Percentiles rank a stretch among this genome's conserved stretches.
Conservation (phyloP, 345 rosid species). For the Corchorus capsularis region DNA sequence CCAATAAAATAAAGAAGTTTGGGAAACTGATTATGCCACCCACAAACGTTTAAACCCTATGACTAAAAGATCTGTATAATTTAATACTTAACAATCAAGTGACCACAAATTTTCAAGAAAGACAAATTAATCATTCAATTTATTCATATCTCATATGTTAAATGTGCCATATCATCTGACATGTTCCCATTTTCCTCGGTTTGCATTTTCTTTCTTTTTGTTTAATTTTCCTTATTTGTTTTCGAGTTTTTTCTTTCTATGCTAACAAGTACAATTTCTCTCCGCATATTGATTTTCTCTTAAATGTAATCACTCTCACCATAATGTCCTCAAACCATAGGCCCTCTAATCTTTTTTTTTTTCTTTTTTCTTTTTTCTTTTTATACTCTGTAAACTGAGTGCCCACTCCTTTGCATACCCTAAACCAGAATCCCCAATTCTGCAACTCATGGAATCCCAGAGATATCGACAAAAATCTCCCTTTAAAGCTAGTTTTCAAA, state of each 20-base stretch:
- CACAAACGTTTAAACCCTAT: not conserved
- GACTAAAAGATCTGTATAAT: not conserved
- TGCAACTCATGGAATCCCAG: no score
- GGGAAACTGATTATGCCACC: not conserved
- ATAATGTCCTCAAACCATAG: not conserved
- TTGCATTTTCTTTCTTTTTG: not conserved
- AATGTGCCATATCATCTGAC: not conserved
- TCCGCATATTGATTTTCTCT: no score
- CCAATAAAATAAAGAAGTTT: not conserved
- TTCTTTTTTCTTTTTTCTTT: not conserved
- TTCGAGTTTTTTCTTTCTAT: not conserved
- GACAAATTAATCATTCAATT: not conserved
- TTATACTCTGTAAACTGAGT: no score
- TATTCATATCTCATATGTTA: not conserved
- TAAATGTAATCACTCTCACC: not conserved
- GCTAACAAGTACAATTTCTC: not conserved
- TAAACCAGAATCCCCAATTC: no score
- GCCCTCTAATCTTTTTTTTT: not conserved
- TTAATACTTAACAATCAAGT: constrained; percentile 6
- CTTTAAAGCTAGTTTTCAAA: no score
- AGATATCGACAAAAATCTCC: no score
- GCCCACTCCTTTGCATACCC: no score
- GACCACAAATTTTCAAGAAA: not conserved
- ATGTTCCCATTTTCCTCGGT: not conserved
- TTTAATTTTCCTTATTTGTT: not conserved